Conservation (phyloP, 306 rosid species). For the Trifolium repens region DNA sequence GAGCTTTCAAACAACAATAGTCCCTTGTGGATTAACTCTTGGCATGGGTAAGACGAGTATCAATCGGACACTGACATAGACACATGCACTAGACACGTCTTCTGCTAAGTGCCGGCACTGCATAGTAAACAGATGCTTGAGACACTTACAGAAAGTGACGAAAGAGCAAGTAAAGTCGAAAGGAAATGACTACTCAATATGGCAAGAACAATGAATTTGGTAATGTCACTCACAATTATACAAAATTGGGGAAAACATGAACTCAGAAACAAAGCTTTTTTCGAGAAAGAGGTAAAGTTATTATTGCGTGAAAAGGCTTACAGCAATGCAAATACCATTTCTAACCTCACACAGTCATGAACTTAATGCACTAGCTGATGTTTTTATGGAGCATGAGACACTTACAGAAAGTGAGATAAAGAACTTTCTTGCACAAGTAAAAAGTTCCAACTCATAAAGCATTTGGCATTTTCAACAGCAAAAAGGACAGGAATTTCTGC, state of each 20-base stretch:
- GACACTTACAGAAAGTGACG: not conserved
- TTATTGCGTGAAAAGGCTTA: constrained; percentile 68
- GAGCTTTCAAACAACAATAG: constrained; percentile 56
- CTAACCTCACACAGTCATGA: constrained; percentile 76
- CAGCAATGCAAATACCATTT: constrained; percentile 82
- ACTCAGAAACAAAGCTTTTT: constrained; percentile 85
- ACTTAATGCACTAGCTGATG: constrained; percentile 81
- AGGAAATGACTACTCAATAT: constrained; percentile 81
- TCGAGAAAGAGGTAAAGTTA: constrained; percentile 77
- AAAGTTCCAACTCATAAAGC: too few relatives aligned
- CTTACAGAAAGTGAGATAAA: constrained; percentile 77
- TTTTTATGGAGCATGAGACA: constrained; percentile 76
- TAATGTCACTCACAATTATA: constrained; percentile 70
- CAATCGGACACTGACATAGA: constrained; percentile 33
- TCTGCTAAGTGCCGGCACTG: too few relatives aligned
- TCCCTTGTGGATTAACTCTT: constrained; percentile 83
- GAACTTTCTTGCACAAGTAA: constrained; percentile 57
- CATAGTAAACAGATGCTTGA: constrained; percentile 76
- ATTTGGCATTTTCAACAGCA: too few relatives aligned
- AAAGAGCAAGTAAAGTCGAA: constrained; percentile 68
- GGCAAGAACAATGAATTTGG: constrained; percentile 92
- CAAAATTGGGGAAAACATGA: constrained; percentile 85
- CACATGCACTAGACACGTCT: too few relatives aligned
- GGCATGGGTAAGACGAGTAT: constrained; percentile 83
- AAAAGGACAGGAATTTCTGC: too few relatives aligned